Evolutionary conservation across 2,329 filamentous ascomycete species (phyloP).

Genomic region (Aphanocladium album): DNA sequence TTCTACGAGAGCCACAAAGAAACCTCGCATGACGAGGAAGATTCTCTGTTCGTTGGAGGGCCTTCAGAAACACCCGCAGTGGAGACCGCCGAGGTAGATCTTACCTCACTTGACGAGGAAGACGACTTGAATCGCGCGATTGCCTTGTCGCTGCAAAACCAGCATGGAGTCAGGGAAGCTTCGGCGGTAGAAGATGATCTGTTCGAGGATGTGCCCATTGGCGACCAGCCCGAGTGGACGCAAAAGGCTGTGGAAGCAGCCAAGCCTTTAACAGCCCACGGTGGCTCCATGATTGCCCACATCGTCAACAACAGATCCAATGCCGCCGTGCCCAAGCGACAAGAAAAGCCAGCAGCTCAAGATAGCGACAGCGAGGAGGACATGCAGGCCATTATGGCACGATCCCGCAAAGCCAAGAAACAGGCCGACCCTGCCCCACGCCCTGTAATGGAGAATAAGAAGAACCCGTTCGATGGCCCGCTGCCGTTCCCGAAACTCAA

Average conservation of each 20-base stretch:
- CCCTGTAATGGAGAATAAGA: conserved; percentile 44
- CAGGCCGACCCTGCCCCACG: conserved; percentile 35
- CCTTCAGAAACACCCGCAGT: conserved; percentile 21
- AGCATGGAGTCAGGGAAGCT: conserved; percentile 39
- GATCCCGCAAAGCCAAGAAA: conserved; percentile 58
- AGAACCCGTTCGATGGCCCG: conserved; percentile 68
- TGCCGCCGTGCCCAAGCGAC: conserved; percentile 48
- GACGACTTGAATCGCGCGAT: conserved; percentile 76
- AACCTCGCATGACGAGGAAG: conserved; percentile 32
- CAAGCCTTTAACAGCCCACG: conserved; percentile 46
- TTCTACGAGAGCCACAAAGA: conserved; percentile 20
- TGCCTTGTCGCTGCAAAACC: conserved; percentile 72
- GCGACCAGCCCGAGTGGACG: conserved; percentile 44
- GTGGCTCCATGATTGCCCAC: conserved; percentile 62
- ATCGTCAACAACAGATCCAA: conserved; percentile 70
- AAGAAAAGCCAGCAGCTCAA: conserved; percentile 17
- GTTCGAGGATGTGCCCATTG: conserved; percentile 45
- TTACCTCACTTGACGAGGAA: conserved; percentile 34
- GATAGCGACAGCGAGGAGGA: conserved; percentile 76
- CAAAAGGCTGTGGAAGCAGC: conserved; percentile 47
- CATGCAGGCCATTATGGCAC: conserved; percentile 68
- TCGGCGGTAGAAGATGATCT: conserved; percentile 35
- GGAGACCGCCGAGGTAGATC: conserved; percentile 31
- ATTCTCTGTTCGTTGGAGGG: conserved; percentile 44
- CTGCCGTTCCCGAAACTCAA: conserved; percentile 87